Percentiles rank a stretch among this genome's conserved stretches.
Conservation (phyloP, 179 eudicot species). For the Spinacia oleracea region DNA sequence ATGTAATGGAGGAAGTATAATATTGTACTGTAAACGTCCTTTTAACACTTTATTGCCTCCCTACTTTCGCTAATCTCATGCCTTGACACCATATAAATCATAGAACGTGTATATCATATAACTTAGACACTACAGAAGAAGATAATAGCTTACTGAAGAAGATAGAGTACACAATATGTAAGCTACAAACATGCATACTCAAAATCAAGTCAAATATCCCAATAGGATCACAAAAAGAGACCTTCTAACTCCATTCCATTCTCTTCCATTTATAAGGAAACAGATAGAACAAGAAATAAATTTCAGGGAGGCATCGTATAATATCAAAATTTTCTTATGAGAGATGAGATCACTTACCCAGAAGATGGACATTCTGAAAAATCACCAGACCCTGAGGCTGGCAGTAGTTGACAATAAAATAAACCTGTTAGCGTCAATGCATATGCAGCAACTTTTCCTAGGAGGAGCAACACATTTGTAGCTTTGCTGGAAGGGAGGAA, state of each 20-base stretch:
- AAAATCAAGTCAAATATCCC: background rate
- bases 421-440: conserved; percentile 79
- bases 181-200: background rate
- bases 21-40: no score
- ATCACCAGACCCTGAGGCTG: conserved; percentile 41
- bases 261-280: background rate
- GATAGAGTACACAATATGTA: background rate
- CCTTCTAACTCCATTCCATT: conserved; percentile 9
- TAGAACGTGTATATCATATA: background rate
- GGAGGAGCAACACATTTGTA: conserved; percentile 58
- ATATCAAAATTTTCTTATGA: background rate
- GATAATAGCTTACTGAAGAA: background rate
- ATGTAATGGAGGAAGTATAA: no score
- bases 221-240: background rate
- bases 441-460: conserved; percentile 77
- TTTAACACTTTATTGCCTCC: background rate
- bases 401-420: conserved; percentile 69
- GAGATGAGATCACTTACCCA: conserved; percentile 47
- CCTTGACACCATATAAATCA: background rate
- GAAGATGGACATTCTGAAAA: conserved; percentile 32
- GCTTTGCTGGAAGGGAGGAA: conserved; percentile 56
- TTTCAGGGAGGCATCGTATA: background rate
- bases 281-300: background rate
- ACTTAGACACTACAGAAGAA: no score
- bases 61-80: background rate